Evolutionary conservation across 2,329 filamentous ascomycete species (phyloP).

Genomic region (Exophiala sp.): DNA sequence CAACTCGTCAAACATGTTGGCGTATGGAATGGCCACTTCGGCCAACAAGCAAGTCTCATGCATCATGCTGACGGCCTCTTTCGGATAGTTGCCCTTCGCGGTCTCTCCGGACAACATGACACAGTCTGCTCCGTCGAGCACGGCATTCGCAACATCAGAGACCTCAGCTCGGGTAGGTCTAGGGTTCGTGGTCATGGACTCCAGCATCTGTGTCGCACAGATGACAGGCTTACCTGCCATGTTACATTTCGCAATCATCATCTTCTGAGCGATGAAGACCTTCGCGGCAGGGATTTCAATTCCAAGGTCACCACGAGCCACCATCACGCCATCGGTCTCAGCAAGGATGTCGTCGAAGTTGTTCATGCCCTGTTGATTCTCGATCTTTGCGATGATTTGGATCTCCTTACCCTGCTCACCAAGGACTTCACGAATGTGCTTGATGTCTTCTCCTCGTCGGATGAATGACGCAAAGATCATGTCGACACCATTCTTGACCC

Average conservation of each 20-base stretch:
- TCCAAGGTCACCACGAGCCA: slow-evolving; percentile 94
- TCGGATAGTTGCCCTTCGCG: slow-evolving; percentile 92
- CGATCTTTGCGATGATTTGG: slow-evolving; percentile 99
- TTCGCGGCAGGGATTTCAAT: slow-evolving; percentile 98
- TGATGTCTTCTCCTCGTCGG: slow-evolving; percentile 87
- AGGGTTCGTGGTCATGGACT: slow-evolving; percentile 99
- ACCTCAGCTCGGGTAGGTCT: slow-evolving; percentile 97
- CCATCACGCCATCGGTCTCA: slow-evolving; percentile 99
- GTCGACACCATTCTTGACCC: slow-evolving; percentile 97
- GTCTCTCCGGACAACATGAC: slow-evolving; percentile 99
- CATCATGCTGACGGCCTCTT: slow-evolving; percentile 93
- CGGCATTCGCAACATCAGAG: slow-evolving; percentile 95
- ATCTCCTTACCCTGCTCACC: slow-evolving; percentile 91
- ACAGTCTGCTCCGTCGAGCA: slow-evolving; percentile 96
- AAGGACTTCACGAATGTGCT: slow-evolving; percentile 82
- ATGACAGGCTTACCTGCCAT: slow-evolving; percentile 97
- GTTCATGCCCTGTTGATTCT: slow-evolving; percentile 99
- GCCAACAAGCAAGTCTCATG: slow-evolving; percentile 94
- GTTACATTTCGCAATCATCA: slow-evolving; percentile 99
- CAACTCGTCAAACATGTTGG: slow-evolving; percentile 94
- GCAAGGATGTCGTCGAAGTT: slow-evolving; percentile 97
- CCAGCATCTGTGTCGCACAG: slow-evolving; percentile 98
- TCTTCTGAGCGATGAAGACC: slow-evolving; percentile 99
- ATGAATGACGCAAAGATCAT: slow-evolving; percentile 99
- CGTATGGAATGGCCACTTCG: slow-evolving; percentile 94